Conservation (phyloP, 192 early-diverging fungal species). For the Lunasporangiospora selenospora region DNA sequence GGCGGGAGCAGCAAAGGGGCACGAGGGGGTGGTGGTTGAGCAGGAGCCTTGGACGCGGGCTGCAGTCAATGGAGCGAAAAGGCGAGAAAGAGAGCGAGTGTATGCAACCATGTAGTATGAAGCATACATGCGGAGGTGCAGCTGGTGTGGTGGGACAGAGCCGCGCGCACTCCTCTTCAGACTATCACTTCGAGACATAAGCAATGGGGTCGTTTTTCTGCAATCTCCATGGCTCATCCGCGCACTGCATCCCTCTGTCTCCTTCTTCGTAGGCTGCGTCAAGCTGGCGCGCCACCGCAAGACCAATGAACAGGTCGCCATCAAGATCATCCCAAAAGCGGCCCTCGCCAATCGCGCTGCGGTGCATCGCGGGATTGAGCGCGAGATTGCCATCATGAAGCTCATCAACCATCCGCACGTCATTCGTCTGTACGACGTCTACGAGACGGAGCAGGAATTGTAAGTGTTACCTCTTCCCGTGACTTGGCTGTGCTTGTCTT, state of each 20-base stretch:
- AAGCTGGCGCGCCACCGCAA: slow-evolving; percentile 57
- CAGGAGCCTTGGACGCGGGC: too few species aligned
- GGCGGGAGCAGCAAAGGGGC: too few species aligned
- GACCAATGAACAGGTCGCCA: slow-evolving; percentile 60
- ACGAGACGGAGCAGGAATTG: slow-evolving; percentile 51
- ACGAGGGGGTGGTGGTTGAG: too few species aligned
- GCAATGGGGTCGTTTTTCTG: too few species aligned
- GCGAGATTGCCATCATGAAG: slow-evolving; percentile 64
- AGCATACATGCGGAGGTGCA: too few species aligned
- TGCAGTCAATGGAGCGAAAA: too few species aligned
- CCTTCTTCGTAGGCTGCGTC: slow-evolving; percentile 46
- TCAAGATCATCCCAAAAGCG: slow-evolving; percentile 61
- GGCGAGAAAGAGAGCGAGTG: too few species aligned
- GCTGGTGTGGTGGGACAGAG: too few species aligned
- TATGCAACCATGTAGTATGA: too few species aligned
- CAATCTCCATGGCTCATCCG: not conserved
- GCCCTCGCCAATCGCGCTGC: slow-evolving; percentile 50
- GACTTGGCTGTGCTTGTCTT: too few species aligned
- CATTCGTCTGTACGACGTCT: slow-evolving; percentile 56
- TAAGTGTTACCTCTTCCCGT: slow-evolving; percentile 15
- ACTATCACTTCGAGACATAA: too few species aligned
- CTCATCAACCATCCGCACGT: slow-evolving; percentile 61
- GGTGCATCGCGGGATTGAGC: slow-evolving; percentile 55
- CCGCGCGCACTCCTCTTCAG: not conserved
- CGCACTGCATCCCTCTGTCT: not conserved